Percentiles rank a stretch among this genome's conserved stretches.
Conservation (phyloP, 352 stramenopile genomes). For the Phytophthora agathidicida region DNA sequence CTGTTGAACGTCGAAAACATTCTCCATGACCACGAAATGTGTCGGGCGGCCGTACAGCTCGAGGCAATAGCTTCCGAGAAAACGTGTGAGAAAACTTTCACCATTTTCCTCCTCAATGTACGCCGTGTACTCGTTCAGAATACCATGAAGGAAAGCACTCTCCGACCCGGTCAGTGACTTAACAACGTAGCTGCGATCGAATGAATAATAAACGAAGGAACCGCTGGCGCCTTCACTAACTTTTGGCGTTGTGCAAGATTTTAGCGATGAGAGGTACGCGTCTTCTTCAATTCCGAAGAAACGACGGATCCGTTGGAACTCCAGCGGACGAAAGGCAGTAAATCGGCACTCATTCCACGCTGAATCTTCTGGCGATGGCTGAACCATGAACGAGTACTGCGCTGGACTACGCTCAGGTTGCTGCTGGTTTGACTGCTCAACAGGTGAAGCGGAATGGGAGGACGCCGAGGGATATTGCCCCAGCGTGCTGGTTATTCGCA, state of each 20-base stretch:
- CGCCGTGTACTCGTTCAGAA: constrained; percentile 66
- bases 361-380: constrained; percentile 38
- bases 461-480: constrained; percentile 19
- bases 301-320: constrained; percentile 58
- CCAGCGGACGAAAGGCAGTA: constrained; percentile 56
- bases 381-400: constrained; percentile 53
- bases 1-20: constrained; percentile 86
- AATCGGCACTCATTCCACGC: constrained; percentile 65
- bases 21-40: constrained; percentile 91
- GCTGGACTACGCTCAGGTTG: constrained; percentile 16
- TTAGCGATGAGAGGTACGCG: constrained; percentile 58
- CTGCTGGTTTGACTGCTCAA: not conserved
- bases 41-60: constrained; percentile 72
- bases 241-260: constrained; percentile 73
- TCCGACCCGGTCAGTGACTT: constrained; percentile 77
- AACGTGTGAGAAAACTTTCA: constrained; percentile 78
- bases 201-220: constrained; percentile 87
- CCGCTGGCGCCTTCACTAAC: constrained; percentile 81
- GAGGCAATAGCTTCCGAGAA: constrained; percentile 85
- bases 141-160: constrained; percentile 63
- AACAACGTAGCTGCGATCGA: constrained; percentile 78
- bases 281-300: constrained; percentile 66
- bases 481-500: constrained; percentile 38
- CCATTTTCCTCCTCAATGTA: constrained; percentile 62
- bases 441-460: constrained; percentile 2